A percentile compares a stretch with the other conserved stretches of the same genome.
phyloP scores from a whole-genome alignment of 805 yeast species.

The Candida nonsorbophila region DNA sequence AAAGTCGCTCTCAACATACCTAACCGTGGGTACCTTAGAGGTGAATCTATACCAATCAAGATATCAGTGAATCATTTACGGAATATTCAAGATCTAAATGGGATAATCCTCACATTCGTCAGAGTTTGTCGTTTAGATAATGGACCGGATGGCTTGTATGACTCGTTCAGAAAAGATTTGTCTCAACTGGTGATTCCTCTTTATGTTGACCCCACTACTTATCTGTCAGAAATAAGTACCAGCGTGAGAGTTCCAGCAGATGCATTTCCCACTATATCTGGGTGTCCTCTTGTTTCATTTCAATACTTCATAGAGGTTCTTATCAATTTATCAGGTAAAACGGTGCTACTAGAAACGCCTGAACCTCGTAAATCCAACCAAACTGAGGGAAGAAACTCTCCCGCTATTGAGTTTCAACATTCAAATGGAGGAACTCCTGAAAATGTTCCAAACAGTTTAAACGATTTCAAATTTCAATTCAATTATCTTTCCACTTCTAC shows the following conservation, averaged over 20 bases:
- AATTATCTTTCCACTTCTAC: constrained; percentile 13
- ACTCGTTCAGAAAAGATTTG: constrained; percentile 78
- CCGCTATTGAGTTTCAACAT: constrained; percentile 7
- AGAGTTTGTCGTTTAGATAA: constrained; percentile 66
- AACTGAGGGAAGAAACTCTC: constrained; percentile 8
- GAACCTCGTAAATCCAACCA: constrained; percentile 6
- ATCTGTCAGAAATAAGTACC: constrained; percentile 53
- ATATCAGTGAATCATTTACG: constrained; percentile 65
- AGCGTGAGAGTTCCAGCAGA: constrained; percentile 74
- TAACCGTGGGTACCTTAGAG: constrained; percentile 68
- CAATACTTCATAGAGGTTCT: constrained; percentile 82
- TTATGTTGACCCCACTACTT: constrained; percentile 64
- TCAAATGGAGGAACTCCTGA: background rate
- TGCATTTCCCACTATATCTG: constrained; percentile 77
- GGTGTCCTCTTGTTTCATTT: constrained; percentile 67
- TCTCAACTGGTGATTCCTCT: constrained; percentile 74
- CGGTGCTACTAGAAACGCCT: constrained; percentile 21
- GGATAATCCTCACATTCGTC: constrained; percentile 73
- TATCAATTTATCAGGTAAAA: constrained; percentile 70
- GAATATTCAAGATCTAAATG: constrained; percentile 61
- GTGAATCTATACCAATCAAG: constrained; percentile 73
- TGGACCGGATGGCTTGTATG: constrained; percentile 55
- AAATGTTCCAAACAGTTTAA: constrained; percentile 3
- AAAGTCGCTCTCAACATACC: constrained; percentile 36
- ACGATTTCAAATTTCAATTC: constrained; percentile 20